Conservation (phyloP, 2,329 filamentous ascomycete genomes). For the Claviceps fusiformis region DNA sequence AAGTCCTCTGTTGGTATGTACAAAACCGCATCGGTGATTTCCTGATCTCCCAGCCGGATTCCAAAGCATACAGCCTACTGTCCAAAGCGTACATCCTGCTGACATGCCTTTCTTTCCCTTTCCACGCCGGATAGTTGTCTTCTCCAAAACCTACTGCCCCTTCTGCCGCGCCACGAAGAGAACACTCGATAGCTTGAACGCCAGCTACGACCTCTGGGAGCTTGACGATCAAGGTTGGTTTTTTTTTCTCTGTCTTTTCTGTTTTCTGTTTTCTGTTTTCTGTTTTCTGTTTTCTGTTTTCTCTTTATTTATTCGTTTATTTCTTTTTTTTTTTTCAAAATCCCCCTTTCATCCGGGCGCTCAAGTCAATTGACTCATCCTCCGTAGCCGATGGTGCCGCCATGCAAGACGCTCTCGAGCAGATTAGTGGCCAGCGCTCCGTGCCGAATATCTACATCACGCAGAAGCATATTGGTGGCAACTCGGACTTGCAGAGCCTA, state of each 20-base stretch:
- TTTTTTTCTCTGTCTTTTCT: no score
- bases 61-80: neutral
- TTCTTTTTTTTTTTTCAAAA: no score
- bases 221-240: slow-evolving; percentile 53
- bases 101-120: neutral
- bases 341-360: no score
- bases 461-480: slow-evolving; percentile 87
- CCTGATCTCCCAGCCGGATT: neutral
- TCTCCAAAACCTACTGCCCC: slow-evolving; percentile 94
- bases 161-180: slow-evolving; percentile 76
- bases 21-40: neutral
- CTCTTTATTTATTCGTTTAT: no score
- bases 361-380: neutral
- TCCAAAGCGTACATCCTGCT: neutral
- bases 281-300: no score
- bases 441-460: slow-evolving; percentile 94
- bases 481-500: slow-evolving; percentile 65
- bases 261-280: no score
- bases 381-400: slow-evolving; percentile 61
- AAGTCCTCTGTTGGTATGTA: slow-evolving; percentile 69
- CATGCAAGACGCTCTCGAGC: slow-evolving; percentile 69
- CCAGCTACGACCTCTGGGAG: slow-evolving; percentile 65
- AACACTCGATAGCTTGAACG: slow-evolving; percentile 53
- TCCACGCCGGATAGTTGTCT: slow-evolving; percentile 50
- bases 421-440: slow-evolving; percentile 71